Percentiles rank a stretch among this genome's conserved stretches.
phyloP scores from a whole-genome alignment of 2,329 filamentous ascomycete species.

The Drechmeria coniospora region DNA sequence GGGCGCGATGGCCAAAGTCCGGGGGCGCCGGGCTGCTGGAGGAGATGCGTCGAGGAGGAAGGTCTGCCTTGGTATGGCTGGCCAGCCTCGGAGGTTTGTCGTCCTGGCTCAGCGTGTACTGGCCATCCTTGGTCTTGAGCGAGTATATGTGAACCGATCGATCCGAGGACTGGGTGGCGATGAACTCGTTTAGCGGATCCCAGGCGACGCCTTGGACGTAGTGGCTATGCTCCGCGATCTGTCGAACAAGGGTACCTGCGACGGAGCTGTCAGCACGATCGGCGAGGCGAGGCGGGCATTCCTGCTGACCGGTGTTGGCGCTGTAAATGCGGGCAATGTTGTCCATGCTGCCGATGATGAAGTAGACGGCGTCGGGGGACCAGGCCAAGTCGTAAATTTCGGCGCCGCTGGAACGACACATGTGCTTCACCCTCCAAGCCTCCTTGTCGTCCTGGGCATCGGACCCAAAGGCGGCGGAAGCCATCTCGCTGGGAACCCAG shows the following conservation, averaged over 20 bases:
- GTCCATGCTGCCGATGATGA: slow-evolving; percentile 99
- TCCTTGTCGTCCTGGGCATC: slow-evolving; percentile 87
- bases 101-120: slow-evolving; percentile 60
- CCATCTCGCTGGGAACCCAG: slow-evolving; percentile 78
- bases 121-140: slow-evolving; percentile 88
- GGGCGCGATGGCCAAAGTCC: slow-evolving; percentile 55
- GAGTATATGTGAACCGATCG: slow-evolving; percentile 96
- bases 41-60: slow-evolving; percentile 80
- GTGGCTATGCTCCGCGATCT: slow-evolving; percentile 94
- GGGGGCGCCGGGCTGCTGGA: slow-evolving; percentile 85
- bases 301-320: slow-evolving; percentile 61
- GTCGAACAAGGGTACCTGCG: slow-evolving; percentile 53
- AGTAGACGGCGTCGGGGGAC: slow-evolving; percentile 93
- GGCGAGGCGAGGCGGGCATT: slow-evolving; percentile 1
- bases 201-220: slow-evolving; percentile 97
- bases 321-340: slow-evolving; percentile 97
- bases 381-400: slow-evolving; percentile 98
- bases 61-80: slow-evolving; percentile 65
- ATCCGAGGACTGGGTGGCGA: slow-evolving; percentile 95
- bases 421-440: slow-evolving; percentile 91
- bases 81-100: slow-evolving; percentile 65
- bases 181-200: slow-evolving; percentile 96
- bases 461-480: slow-evolving; percentile 58
- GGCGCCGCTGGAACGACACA: slow-evolving; percentile 87
- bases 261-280: slow-evolving; percentile 3